Evolutionary conservation across 257 asterid genomes (phyloP).

Genomic region (Jacaranda mimosifolia): DNA sequence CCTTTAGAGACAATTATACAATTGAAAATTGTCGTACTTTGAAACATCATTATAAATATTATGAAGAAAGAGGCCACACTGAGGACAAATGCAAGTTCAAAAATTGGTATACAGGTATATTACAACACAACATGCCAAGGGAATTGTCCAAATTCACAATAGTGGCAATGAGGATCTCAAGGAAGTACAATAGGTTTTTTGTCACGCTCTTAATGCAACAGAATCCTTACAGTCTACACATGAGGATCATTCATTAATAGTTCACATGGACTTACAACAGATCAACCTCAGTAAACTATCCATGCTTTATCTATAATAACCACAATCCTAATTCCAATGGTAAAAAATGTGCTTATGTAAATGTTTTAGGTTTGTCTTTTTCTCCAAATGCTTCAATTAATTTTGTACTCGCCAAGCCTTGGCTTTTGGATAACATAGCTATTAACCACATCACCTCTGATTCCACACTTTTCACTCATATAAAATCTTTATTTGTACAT

Average conservation of each 20-base stretch:
- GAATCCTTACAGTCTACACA: neutral
- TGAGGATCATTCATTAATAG: neutral
- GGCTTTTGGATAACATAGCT: neutral
- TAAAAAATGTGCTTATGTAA: neutral
- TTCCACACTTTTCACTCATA: no score
- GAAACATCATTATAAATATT: neutral
- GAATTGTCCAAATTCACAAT: neutral
- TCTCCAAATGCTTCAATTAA: neutral
- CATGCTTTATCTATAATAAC: neutral
- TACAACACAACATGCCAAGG: neutral
- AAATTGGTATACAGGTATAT: neutral
- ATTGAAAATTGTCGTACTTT: neutral
- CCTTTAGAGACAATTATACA: neutral
- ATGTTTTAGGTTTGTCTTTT: constrained; percentile 6
- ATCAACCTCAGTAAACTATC: constrained; percentile 6
- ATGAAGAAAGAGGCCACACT: neutral
- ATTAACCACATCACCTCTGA: neutral
- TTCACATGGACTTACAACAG: neutral
- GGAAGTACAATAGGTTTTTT: neutral
- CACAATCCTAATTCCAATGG: neutral
- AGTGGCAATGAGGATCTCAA: neutral
- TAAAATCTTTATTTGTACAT: no score
- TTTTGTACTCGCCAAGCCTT: neutral
- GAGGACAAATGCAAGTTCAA: neutral
- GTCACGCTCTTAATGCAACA: neutral